These are phyloP conservation scores for Phytophthora hybrid DNA, from an alignment of 352 stramenopile genomes.

Conservation along the genomic window DNA sequence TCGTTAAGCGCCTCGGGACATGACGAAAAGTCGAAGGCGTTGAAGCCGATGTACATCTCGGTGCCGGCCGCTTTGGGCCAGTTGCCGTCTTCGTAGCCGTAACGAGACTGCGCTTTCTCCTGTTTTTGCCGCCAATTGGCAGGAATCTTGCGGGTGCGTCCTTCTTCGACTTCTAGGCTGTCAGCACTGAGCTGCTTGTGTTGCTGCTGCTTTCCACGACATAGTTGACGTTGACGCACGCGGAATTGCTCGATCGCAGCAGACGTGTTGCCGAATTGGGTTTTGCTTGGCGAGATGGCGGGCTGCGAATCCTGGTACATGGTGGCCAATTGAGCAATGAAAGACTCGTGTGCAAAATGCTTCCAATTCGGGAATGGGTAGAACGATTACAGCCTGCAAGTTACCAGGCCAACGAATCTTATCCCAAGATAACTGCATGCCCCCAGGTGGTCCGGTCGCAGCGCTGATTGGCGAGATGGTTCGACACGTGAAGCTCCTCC, in stretches of 20 bases:
- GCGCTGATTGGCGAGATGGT: constrained; percentile 6
- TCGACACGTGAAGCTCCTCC: neutral
- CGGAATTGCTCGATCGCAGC: constrained; percentile 44
- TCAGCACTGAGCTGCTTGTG: neutral
- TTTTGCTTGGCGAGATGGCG: neutral
- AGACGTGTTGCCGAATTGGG: neutral
- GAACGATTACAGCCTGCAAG: neutral
- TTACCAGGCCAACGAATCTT: neutral
- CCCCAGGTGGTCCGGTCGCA: neutral
- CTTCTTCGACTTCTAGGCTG: constrained; percentile 14
- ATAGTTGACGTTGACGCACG: constrained; percentile 32
- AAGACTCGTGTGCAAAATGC: neutral
- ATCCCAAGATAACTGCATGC: constrained; percentile 17
- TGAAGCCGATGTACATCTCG: constrained; percentile 35
- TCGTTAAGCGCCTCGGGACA: constrained; percentile 39
- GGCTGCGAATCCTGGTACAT: constrained; percentile 1
- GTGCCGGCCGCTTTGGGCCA: constrained; percentile 11
- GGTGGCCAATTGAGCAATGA: neutral
- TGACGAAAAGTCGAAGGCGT: constrained; percentile 43
- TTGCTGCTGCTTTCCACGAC: constrained; percentile 16
- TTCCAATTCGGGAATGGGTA: neutral
- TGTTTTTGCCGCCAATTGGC: constrained; percentile 15
- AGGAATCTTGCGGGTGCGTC: constrained; percentile 39
- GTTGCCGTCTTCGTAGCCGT: constrained; percentile 6
- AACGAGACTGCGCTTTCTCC: neutral